Conservation (phyloP, 2,329 filamentous ascomycete species). For the Cercospora nicotianae region DNA sequence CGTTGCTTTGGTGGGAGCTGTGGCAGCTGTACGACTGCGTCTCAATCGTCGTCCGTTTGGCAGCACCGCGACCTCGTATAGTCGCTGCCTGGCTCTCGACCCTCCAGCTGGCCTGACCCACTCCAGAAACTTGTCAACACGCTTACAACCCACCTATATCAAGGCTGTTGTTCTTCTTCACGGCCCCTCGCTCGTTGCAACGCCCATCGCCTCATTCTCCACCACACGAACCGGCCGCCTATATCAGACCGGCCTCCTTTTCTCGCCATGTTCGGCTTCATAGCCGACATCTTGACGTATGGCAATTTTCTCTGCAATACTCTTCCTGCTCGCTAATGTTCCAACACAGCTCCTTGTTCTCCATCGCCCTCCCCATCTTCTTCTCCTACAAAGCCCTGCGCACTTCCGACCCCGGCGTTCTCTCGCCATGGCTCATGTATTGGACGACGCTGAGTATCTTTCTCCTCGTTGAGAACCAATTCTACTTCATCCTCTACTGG, state of each 20-base stretch:
- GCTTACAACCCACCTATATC: neutral
- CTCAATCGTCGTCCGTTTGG: slow-evolving; percentile 1
- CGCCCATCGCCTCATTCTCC: slow-evolving; percentile 18
- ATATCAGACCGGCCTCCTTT: slow-evolving; percentile 5
- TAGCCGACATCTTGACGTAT: slow-evolving; percentile 76
- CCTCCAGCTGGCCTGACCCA: slow-evolving; percentile 2
- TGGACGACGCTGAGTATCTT: slow-evolving; percentile 88
- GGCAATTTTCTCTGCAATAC: slow-evolving; percentile 41
- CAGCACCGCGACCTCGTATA: neutral
- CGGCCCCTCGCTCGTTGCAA: neutral
- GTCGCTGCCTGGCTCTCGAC: slow-evolving; percentile 11
- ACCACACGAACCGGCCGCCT: slow-evolving; percentile 3
- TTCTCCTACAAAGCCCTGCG: slow-evolving; percentile 98
- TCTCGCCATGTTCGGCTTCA: slow-evolving; percentile 68
- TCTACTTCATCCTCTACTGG: slow-evolving; percentile 83
- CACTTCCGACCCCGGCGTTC: slow-evolving; percentile 80
- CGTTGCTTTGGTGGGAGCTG: neutral
- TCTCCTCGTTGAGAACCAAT: slow-evolving; percentile 81
- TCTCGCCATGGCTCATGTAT: slow-evolving; percentile 99
- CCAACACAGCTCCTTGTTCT: slow-evolving; percentile 70
- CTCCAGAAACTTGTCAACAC: neutral
- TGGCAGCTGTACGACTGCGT: neutral
- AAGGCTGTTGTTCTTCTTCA: neutral
- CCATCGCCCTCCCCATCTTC: slow-evolving; percentile 92
- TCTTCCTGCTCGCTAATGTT: slow-evolving; percentile 18